Evolutionary conservation across 202 grass and related monocot genomes (phyloP), one percentile per base, ranked within the genome.

Genomic region (Bolboschoenoplectus hybrid): DNA sequence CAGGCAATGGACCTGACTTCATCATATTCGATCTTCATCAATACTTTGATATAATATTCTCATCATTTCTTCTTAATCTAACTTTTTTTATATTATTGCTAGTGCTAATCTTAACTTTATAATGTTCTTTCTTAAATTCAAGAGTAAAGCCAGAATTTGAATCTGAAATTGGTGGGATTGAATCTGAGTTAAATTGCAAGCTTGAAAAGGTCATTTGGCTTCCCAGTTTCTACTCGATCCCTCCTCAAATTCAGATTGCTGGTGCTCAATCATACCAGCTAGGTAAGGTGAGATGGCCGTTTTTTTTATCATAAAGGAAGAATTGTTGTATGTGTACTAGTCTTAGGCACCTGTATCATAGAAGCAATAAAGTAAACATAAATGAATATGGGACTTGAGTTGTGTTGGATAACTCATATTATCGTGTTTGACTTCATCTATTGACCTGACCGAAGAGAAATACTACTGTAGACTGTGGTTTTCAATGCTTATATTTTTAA

Each of bases 91-190:
- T 68, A 41, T 64, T 68, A 68, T 68, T 68, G 12, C 3, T 64
- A 16, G 17, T 47, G 10, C 39, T 12, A 56, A 41, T 16, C 73
- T 82, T 86, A 50, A 85, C 77, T 82, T 35, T 1, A 41, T 63
- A n/a, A 41, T 32, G 17, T 66, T 77, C n/a, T 84, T 86, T 74
- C 87, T 56, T 79, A 73, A 82, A 82, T 11, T 39, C 5, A 92
- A 98, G 96, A 74, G 20, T 98, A 55, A 98, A 98, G 81, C 91
- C 96, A 84, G 90, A 89, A 78, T 90, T 67, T 90, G 93, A 95
- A 73, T 79, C 57, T 64, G 61, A 91, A 39, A 56, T 94, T 57
- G 13, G 12, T 11, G 87, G 82, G 67, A 89, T 95, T 9, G 91
- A 98, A 87, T 35, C 50, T 46, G 96, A 98, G 63, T 80, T 98